A percentile compares a stretch with the other conserved stretches of the same genome.
Conservation (phyloP, 2,329 filamentous ascomycete species). For the Colletotrichum nymphaeae region DNA sequence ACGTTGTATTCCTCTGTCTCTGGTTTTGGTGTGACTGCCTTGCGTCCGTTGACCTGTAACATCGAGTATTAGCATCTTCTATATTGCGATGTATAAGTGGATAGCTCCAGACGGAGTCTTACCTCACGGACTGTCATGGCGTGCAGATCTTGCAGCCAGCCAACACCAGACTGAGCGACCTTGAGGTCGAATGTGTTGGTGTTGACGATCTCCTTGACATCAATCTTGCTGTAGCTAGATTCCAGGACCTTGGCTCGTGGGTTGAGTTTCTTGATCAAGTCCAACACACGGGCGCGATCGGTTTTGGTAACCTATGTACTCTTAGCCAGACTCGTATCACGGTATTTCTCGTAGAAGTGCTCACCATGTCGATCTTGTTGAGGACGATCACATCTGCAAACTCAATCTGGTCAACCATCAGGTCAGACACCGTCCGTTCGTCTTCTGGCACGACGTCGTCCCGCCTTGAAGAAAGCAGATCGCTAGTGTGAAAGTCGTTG, state of each 20-base stretch:
- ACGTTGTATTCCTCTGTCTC: slow-evolving; percentile 81
- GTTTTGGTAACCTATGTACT: slow-evolving; percentile 49
- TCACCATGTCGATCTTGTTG: slow-evolving; percentile 76
- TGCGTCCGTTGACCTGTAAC: slow-evolving; percentile 55
- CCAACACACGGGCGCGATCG: slow-evolving; percentile 58
- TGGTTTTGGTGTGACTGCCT: slow-evolving; percentile 72
- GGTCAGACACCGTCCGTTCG: slow-evolving; percentile 78
- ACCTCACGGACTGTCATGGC: slow-evolving; percentile 74
- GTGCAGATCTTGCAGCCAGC: slow-evolving; percentile 78
- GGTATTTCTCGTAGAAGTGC: neutral
- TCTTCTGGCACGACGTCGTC: slow-evolving; percentile 74
- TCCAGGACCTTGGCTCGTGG: slow-evolving; percentile 74
- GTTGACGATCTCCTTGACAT: slow-evolving; percentile 72
- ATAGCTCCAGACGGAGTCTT: slow-evolving; percentile 17
- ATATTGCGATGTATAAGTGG: slow-evolving; percentile 39
- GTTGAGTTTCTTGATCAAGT: slow-evolving; percentile 71
- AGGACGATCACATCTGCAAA: slow-evolving; percentile 80
- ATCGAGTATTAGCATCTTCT: neutral
- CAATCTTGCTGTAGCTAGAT: slow-evolving; percentile 67
- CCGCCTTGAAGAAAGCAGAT: slow-evolving; percentile 73
- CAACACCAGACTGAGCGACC: slow-evolving; percentile 71
- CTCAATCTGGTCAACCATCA: slow-evolving; percentile 83
- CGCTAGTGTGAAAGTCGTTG: slow-evolving; percentile 76
- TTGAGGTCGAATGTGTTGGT: slow-evolving; percentile 75
- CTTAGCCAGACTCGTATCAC: neutral